Conservation (phyloP, 257 asterid species). For the Lavandula angustifolia region DNA sequence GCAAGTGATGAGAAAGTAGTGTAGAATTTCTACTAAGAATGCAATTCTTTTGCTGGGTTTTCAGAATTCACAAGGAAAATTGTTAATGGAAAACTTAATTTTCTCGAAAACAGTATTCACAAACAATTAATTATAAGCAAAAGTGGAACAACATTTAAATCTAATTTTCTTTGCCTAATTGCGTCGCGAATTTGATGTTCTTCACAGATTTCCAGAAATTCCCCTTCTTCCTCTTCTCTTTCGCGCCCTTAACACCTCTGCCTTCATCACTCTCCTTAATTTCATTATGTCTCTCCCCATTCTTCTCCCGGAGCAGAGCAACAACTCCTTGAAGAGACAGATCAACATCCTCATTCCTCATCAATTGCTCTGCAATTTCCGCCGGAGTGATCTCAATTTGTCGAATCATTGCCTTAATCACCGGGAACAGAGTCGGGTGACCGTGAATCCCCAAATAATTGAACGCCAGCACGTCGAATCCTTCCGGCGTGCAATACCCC, state of each 20-base stretch:
- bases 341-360: constrained; percentile 65
- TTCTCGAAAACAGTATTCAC: neutral
- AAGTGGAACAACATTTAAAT: neutral
- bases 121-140: neutral
- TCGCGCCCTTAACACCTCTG: neutral
- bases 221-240: constrained; percentile 23
- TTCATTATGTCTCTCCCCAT: constrained; percentile 23
- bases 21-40: no score
- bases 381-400: constrained; percentile 61
- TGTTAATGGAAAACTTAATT: neutral
- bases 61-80: no score
- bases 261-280: neutral
- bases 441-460: constrained; percentile 56
- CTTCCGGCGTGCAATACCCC: constrained; percentile 64
- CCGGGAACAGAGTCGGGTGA: constrained; percentile 37
- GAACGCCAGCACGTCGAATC: constrained; percentile 56
- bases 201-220: constrained; percentile 24
- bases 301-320: constrained; percentile 50
- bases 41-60: no score
- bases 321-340: constrained; percentile 59
- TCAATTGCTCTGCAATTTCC: constrained; percentile 76
- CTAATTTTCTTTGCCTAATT: constrained; percentile 10
- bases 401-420: constrained; percentile 46
- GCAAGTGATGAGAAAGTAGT: no score
- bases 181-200: constrained; percentile 17